Percentiles rank a stretch among this genome's conserved stretches.
phyloP scores from a whole-genome alignment of 2,329 filamentous ascomycete species.

The Plenodomus biglobosus region DNA sequence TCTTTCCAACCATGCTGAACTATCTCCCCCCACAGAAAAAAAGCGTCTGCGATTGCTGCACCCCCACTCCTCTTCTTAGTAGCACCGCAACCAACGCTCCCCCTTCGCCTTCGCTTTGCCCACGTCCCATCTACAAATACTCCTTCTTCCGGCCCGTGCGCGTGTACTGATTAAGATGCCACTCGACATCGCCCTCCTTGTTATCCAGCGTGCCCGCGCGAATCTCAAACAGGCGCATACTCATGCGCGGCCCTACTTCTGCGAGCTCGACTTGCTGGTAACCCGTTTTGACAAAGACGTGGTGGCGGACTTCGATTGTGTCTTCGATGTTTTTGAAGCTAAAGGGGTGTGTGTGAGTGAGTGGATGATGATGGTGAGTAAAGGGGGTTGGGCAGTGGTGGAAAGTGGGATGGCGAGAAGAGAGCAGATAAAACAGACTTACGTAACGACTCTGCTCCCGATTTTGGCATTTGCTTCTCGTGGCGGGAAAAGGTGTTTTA shows the following conservation, averaged over 20 bases:
- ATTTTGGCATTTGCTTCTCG: conserved; percentile 77
- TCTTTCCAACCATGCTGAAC: too few species aligned
- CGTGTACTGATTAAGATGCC: conserved; percentile 95
- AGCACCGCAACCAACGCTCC: too few species aligned
- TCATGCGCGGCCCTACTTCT: conserved; percentile 75
- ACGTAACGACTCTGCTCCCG: conserved; percentile 82
- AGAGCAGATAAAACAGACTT: conserved; percentile 50
- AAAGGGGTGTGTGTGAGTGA: conserved; percentile 2
- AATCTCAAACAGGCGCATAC: conserved; percentile 95
- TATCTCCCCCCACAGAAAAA: too few species aligned
- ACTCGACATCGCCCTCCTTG: conserved; percentile 93
- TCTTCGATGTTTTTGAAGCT: conserved; percentile 78
- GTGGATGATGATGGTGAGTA: conserved; percentile 6
- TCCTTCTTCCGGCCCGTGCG: conserved; percentile 94
- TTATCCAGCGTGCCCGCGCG: conserved; percentile 88
- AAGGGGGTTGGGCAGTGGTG: not conserved
- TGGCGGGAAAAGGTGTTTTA: conserved; percentile 94
- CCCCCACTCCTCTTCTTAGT: too few species aligned
- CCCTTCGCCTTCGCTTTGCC: too few species aligned
- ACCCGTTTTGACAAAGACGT: conserved; percentile 91
- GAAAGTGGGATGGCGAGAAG: not conserved
- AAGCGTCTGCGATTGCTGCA: too few species aligned
- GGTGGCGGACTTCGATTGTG: conserved; percentile 85
- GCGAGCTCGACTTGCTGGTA: conserved; percentile 71
- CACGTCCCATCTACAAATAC: conserved; percentile 79